Evolutionary conservation across 495 filamentous ascomycete species (phyloP).

Genomic region (Cercophora sp.): DNA sequence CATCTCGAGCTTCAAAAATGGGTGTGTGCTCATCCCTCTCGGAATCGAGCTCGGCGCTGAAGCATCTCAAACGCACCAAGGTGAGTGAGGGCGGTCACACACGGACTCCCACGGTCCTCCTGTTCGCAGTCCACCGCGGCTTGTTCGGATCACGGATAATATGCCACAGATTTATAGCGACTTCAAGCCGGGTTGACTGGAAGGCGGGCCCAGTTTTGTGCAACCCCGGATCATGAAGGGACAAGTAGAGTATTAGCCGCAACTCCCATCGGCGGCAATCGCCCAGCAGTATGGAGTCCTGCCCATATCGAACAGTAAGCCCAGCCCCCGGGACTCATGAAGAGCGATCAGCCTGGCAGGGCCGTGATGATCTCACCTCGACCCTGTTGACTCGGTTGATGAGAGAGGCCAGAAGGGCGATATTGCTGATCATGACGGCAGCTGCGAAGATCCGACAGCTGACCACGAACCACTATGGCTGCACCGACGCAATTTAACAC

Average conservation of each 20-base stretch:
- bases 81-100: too few species aligned
- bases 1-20: too few species aligned
- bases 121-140: constrained; percentile 8
- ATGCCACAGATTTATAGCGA: constrained; percentile 17
- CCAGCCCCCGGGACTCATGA: too few species aligned
- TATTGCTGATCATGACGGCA: constrained; percentile 6
- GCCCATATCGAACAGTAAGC: too few species aligned
- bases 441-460: neutral
- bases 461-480: neutral
- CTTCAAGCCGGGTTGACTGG: constrained; percentile 20
- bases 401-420: neutral
- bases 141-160: constrained; percentile 16
- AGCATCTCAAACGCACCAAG: too few species aligned
- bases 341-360: neutral
- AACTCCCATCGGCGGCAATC: too few species aligned
- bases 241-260: constrained; percentile 4
- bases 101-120: neutral
- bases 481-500: neutral
- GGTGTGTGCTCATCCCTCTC: too few species aligned
- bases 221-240: constrained; percentile 5
- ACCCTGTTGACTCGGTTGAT: neutral
- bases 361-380: neutral
- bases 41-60: too few species aligned
- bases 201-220: constrained; percentile 9
- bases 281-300: too few species aligned